phyloP scores from a whole-genome alignment of 805 yeast species.

The Candida xiaguanensis region DNA sequence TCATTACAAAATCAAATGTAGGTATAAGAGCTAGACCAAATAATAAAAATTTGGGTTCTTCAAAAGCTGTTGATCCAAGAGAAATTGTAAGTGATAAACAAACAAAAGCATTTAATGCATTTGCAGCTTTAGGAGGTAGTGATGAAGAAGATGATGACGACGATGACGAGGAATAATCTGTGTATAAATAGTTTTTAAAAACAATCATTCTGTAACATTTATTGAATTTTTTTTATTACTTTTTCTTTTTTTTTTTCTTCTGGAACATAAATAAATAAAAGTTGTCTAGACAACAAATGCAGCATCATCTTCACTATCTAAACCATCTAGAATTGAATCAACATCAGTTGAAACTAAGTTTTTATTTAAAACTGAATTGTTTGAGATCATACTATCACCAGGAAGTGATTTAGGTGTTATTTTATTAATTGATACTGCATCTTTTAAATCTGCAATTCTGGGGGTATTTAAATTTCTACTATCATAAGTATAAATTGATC shows the following conservation, averaged over 20 bases:
- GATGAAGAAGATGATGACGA: constrained; percentile 35
- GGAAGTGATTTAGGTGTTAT: neutral
- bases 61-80: constrained; percentile 69
- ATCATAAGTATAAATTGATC: constrained; percentile 16
- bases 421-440: constrained; percentile 14
- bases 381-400: constrained; percentile 9
- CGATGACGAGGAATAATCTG: constrained; percentile 7
- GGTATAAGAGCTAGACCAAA: constrained; percentile 63
- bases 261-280: neutral
- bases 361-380: constrained; percentile 27
- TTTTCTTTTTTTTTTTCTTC: neutral
- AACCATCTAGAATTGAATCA: constrained; percentile 29
- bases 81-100: constrained; percentile 69
- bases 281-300: constrained; percentile 18
- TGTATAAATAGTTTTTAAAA: neutral
- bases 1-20: constrained; percentile 41
- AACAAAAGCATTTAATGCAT: constrained; percentile 69
- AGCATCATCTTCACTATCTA: constrained; percentile 33
- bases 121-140: constrained; percentile 69
- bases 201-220: constrained; percentile 1
- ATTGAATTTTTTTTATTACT: constrained; percentile 1
- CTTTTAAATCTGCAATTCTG: constrained; percentile 35
- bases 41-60: constrained; percentile 69
- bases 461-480: constrained; percentile 19
- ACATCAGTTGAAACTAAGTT: constrained; percentile 32